phyloP scores from a whole-genome alignment of 2,329 filamentous ascomycete genomes.

The Xylaria sp. region DNA sequence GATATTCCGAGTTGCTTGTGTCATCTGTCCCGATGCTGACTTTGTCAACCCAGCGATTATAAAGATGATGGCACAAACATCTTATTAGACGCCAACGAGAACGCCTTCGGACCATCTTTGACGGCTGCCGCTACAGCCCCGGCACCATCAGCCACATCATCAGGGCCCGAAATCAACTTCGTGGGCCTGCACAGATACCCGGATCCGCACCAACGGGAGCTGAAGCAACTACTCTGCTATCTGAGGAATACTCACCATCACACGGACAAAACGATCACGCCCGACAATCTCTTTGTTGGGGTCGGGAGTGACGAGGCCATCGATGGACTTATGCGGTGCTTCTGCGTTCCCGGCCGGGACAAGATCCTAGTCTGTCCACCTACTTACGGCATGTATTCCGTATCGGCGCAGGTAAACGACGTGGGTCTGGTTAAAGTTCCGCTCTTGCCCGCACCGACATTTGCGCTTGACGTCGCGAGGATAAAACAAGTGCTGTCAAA shows the following conservation, averaged over 20 bases:
- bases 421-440: conserved; percentile 86
- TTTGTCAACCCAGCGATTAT: conserved; percentile 74
- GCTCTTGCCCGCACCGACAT: conserved; percentile 71
- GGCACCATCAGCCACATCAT: conserved; percentile 43
- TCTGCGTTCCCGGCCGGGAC: conserved; percentile 86
- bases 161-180: conserved; percentile 70
- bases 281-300: conserved; percentile 89
- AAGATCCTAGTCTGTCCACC: conserved; percentile 94
- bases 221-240: conserved; percentile 86
- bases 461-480: conserved; percentile 73
- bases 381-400: conserved; percentile 98
- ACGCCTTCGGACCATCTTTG: conserved; percentile 87
- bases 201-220: conserved; percentile 86
- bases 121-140: conserved; percentile 55
- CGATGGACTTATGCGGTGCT: conserved; percentile 89
- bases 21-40: conserved; percentile 35
- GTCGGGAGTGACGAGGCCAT: conserved; percentile 97
- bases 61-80: conserved; percentile 97
- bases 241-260: conserved; percentile 86
- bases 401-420: conserved; percentile 94
- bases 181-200: conserved; percentile 90
- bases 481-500: conserved; percentile 69
- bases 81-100: conserved; percentile 97
- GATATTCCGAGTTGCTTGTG: conserved; percentile 41
- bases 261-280: conserved; percentile 73